These are phyloP conservation scores for Yarrowia sp. DNA, from an alignment of 805 yeast genomes.

Conservation along the genomic window DNA sequence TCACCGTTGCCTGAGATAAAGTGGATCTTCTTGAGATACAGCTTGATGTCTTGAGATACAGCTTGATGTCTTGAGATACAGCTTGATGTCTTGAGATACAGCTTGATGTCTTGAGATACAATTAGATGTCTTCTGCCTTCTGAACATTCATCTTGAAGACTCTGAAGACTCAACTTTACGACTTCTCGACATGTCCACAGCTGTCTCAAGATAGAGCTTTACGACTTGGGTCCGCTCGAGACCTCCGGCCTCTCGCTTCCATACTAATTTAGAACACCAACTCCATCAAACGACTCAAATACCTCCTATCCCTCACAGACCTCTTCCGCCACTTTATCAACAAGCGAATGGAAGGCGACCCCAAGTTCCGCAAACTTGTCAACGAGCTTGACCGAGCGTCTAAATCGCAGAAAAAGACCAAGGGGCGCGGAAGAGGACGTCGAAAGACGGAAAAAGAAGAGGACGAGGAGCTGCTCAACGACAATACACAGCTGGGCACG, in stretches of 20 bases:
- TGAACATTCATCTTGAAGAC: too few relatives aligned
- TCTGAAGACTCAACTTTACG: too few relatives aligned
- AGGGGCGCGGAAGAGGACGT: constrained; percentile 56
- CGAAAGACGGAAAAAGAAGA: constrained; percentile 95
- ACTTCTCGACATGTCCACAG: too few relatives aligned
- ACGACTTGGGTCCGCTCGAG: neutral
- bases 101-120: too few relatives aligned
- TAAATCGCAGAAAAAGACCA: constrained; percentile 3
- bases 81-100: too few relatives aligned
- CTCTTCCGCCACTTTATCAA: constrained; percentile 88
- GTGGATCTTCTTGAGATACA: too few relatives aligned
- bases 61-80: too few relatives aligned
- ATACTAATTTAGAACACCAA: constrained; percentile 19
- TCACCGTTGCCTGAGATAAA: too few relatives aligned
- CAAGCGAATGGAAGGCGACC: constrained; percentile 79
- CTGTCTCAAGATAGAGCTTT: too few relatives aligned
- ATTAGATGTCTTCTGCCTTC: too few relatives aligned
- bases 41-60: too few relatives aligned
- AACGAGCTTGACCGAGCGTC: constrained; percentile 45
- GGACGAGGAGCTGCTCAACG: constrained; percentile 87
- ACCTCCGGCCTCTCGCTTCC: neutral
- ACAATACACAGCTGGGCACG: constrained; percentile 74
- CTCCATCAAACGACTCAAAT: constrained; percentile 66
- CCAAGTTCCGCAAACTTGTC: constrained; percentile 56
- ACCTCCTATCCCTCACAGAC: constrained; percentile 81